phyloP scores from a whole-genome alignment of 371 early-diverging fungal genomes.

The Smittium mucronatum region DNA sequence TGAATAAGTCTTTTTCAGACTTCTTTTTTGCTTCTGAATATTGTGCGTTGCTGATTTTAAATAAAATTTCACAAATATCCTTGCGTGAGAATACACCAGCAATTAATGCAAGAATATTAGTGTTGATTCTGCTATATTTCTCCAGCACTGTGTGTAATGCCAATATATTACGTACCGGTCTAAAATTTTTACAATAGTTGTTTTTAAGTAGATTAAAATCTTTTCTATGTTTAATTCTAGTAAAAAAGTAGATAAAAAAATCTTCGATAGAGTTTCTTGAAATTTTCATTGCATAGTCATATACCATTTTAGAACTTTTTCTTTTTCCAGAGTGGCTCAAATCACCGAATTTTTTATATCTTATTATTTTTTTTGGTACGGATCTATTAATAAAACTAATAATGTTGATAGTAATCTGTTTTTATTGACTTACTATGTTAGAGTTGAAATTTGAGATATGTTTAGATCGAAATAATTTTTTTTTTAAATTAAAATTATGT shows the following conservation, averaged over 20 bases:
- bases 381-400: no score
- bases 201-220: neutral
- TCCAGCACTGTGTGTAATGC: neutral
- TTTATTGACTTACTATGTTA: no score
- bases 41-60: neutral
- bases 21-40: neutral
- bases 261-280: neutral
- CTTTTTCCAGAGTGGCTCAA: neutral
- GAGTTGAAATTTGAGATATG: no score
- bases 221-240: neutral
- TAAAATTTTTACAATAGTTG: neutral
- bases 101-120: neutral
- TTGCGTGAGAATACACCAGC: neutral
- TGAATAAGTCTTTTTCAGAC: neutral
- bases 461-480: no score
- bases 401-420: no score
- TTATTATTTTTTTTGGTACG: no score
- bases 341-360: no score
- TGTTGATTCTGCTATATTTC: neutral
- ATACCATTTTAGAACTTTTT: neutral
- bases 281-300: neutral
- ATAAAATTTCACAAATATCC: neutral
- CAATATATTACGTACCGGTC: neutral
- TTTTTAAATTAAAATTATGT: no score
- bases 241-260: neutral